Evolutionary conservation across 306 rosid genomes (phyloP), one percentile per base, ranked within the genome.

Genomic region (Abrus pulchellus): DNA sequence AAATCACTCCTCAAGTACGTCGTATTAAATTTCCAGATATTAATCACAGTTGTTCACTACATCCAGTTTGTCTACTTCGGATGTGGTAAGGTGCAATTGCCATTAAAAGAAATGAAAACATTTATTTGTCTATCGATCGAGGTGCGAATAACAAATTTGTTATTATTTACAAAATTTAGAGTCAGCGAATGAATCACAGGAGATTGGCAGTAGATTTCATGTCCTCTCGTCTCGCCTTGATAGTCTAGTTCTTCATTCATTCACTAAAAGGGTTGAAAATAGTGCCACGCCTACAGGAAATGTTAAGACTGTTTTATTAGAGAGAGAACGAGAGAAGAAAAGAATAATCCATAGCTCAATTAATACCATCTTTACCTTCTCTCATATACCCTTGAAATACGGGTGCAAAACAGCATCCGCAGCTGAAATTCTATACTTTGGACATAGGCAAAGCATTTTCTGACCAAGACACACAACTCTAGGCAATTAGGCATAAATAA

Each of bases 371-470:
- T 36, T 72, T 47, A 55, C 38, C 65, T 34, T 54, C 34, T 55
- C 48, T 41, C 53, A 36, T 9, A 38, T 0, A 14, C 7, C 40
- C 3, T 40, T 0, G 27, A 72, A 49, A 47, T 70, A 80, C 48
- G 63, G 41, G 29, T 80, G 83, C 13, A 12, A 2, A 70, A 60
- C 13, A 60, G 83, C 83, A 14, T 80, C 72, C 27, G 36, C 45
- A 48, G 78, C 83, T 71, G 83, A 61, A 48, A 80, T 71, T 53
- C 78, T 70, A 0, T 20, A 0, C 9, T 27, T 34, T 71, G 83
- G 77, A 66, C 48, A 69, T 7, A 29, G 12, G 20, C 78, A 60
- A 36, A 80, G 55, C 83, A 80, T 27, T 79, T 48, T 80, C 78
- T 80, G 78, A 53, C 33, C 77, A 79, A 70, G 20, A 20, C 77